phyloP scores from a whole-genome alignment of 352 stramenopile genomes.

The Pythium plurisporium region DNA sequence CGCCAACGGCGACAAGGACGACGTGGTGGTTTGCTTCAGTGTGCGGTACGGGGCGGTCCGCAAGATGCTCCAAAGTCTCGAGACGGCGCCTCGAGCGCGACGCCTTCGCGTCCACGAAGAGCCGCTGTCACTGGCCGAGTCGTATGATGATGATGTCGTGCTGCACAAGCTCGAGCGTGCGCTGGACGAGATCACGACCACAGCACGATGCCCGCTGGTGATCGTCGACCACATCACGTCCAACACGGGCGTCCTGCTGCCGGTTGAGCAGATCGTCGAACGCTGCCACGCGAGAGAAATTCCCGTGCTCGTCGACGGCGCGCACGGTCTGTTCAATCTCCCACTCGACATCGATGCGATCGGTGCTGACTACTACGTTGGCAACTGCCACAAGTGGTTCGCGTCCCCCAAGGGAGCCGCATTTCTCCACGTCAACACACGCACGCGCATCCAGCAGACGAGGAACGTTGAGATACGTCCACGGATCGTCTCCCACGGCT shows the following conservation, averaged over 20 bases:
- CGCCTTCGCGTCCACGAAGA: constrained; percentile 47
- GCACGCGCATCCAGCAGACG: constrained; percentile 19
- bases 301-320: constrained; percentile 88
- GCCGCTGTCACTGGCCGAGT: constrained; percentile 58
- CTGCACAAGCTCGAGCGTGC: constrained; percentile 31
- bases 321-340: constrained; percentile 87
- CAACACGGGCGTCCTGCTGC: constrained; percentile 89
- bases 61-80: constrained; percentile 81
- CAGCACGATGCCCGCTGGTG: constrained; percentile 48
- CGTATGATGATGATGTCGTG: constrained; percentile 51
- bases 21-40: constrained; percentile 65
- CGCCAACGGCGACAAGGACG: constrained; percentile 6
- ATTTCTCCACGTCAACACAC: constrained; percentile 77
- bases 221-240: constrained; percentile 93
- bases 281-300: constrained; percentile 44
- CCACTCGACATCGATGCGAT: constrained; percentile 58
- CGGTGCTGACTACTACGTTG: constrained; percentile 90
- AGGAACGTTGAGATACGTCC: constrained; percentile 33
- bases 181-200: constrained; percentile 21
- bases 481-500: constrained; percentile 90
- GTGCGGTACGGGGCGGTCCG: constrained; percentile 91
- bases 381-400: constrained; percentile 96
- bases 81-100: constrained; percentile 3
- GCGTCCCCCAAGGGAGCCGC: constrained; percentile 84
- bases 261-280: constrained; percentile 71